Conservation (phyloP, 495 filamentous ascomycete genomes). For the Aspergillus sclerotiicarbonarius region DNA sequence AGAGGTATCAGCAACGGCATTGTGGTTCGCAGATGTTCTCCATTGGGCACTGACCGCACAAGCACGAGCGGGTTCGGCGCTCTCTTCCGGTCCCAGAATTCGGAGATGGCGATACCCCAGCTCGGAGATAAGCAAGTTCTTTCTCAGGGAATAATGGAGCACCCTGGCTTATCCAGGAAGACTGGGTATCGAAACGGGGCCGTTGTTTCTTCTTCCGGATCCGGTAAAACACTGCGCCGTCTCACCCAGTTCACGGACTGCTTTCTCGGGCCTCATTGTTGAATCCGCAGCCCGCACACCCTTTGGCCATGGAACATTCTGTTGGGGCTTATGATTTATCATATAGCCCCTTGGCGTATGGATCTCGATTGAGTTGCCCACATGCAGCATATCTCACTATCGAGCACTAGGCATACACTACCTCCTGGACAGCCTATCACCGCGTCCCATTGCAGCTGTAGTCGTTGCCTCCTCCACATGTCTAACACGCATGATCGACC, state of each 20-base stretch:
- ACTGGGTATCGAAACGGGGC: background rate
- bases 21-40: background rate
- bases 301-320: too few species aligned
- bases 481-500: background rate
- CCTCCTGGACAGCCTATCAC: background rate
- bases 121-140: conserved; percentile 1
- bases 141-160: background rate
- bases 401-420: background rate
- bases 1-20: too few species aligned
- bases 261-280: too few species aligned
- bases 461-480: background rate
- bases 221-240: too few species aligned
- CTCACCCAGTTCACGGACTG: too few species aligned
- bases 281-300: too few species aligned
- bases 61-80: background rate
- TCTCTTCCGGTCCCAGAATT: background rate
- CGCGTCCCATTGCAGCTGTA: background rate
- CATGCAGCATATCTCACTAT: background rate
- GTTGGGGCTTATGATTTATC: too few species aligned
- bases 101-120: conserved; percentile 1
- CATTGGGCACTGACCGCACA: background rate
- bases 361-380: background rate
- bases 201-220: too few species aligned
- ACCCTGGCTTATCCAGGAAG: background rate
- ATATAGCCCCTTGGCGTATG: background rate